These are phyloP conservation scores for Talaromyces sp. DNA, from an alignment of 2,329 filamentous ascomycete genomes.

Conservation along the genomic window DNA sequence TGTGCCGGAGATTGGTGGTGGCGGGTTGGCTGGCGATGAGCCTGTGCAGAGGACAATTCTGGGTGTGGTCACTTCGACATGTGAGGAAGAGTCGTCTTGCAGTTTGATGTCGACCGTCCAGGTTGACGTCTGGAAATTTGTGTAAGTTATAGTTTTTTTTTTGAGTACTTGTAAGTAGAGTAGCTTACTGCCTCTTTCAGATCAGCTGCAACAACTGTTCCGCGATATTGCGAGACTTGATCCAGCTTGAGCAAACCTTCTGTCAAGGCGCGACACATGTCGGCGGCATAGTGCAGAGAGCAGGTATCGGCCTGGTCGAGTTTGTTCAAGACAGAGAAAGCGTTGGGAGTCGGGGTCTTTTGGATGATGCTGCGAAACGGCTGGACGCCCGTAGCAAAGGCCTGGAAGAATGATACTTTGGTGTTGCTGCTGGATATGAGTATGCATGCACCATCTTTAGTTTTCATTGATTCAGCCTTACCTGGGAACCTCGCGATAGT, in stretches of 20 bases:
- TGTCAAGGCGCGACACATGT: constrained; percentile 47
- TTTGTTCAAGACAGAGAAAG: constrained; percentile 48
- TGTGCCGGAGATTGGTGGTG: constrained; percentile 38
- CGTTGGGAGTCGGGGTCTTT: constrained; percentile 46
- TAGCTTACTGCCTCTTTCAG: constrained; percentile 23
- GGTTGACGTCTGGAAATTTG: constrained; percentile 18
- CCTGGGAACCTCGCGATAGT: constrained; percentile 58
- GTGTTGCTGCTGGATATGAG: constrained; percentile 46
- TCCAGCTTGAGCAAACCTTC: constrained; percentile 33
- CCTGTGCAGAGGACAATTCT: constrained; percentile 56
- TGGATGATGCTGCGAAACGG: constrained; percentile 50
- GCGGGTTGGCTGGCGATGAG: constrained; percentile 43
- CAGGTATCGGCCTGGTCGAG: constrained; percentile 55
- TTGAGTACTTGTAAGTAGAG: neutral
- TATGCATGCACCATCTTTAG: neutral
- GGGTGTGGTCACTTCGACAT: constrained; percentile 32
- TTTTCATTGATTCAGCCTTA: constrained; percentile 15
- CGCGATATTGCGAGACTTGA: constrained; percentile 27
- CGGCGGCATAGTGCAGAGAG: constrained; percentile 52
- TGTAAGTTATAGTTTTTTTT: neutral
- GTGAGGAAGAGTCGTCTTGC: constrained; percentile 22
- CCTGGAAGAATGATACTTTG: constrained; percentile 55
- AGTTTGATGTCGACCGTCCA: constrained; percentile 30
- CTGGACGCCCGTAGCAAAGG: constrained; percentile 50
- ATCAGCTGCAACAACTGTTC: constrained; percentile 30